A percentile compares a stretch with the other conserved stretches of the same genome.
These are phyloP conservation scores for Amborella trichopoda DNA, from an alignment of 164 flowering plant genomes.

Conservation along the genomic window DNA sequence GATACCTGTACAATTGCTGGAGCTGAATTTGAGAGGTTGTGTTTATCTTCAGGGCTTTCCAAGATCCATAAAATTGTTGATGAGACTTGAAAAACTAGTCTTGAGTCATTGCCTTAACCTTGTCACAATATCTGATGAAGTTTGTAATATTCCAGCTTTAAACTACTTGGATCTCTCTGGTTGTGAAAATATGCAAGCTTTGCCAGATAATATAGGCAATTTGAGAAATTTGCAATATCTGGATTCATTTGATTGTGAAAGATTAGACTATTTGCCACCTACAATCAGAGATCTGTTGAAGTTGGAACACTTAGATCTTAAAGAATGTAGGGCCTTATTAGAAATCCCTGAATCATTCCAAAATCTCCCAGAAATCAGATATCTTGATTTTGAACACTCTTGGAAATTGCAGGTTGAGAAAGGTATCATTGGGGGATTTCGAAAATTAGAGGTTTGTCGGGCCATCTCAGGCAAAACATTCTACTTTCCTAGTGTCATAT, in stretches of 20 bases:
- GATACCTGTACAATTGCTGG: constrained; percentile 1
- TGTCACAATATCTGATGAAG: background rate
- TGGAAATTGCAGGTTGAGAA: background rate
- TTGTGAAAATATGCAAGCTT: background rate
- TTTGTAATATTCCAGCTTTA: background rate
- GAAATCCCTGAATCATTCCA: background rate
- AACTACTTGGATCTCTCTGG: constrained; percentile 2
- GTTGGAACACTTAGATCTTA: constrained; percentile 2
- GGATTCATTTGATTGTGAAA: background rate
- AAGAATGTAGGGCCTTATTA: background rate
- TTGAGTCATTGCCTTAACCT: constrained; percentile 2
- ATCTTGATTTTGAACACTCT: background rate
- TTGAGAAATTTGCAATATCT: background rate
- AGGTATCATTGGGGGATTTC: background rate
- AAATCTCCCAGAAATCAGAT: background rate
- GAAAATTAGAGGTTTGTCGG: background rate
- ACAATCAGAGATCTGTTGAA: background rate
- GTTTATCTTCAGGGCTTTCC: constrained; percentile 1
- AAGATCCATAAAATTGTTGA: constrained; percentile 1
- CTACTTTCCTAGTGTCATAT: background rate
- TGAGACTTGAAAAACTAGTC: background rate
- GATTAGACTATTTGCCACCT: background rate
- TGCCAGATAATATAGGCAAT: constrained; percentile 1
- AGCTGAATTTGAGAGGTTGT: constrained; percentile 4
- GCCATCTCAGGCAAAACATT: background rate